A percentile compares a stretch with the other conserved stretches of the same genome.
phyloP scores from a whole-genome alignment of 768 basidiomycete species.

The Mycena latifolia region DNA sequence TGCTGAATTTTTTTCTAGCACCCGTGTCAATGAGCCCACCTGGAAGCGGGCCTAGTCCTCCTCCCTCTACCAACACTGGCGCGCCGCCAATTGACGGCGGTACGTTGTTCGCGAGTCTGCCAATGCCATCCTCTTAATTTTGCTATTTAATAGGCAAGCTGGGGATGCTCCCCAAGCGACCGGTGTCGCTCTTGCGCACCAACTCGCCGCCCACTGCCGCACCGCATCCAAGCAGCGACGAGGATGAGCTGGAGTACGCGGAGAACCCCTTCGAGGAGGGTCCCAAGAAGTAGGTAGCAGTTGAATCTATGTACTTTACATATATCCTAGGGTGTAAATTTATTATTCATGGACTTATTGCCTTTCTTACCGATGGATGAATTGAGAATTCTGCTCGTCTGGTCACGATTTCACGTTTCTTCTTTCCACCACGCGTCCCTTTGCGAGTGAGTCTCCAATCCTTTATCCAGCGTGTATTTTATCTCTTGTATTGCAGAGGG shows the following conservation, averaged over 20 bases:
- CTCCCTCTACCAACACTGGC: constrained; percentile 39
- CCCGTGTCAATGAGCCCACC: constrained; percentile 2
- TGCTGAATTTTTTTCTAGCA: not conserved
- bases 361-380: too few relatives aligned
- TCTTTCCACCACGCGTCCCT: not conserved
- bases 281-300: constrained; percentile 11
- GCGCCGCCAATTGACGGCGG: constrained; percentile 48
- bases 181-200: constrained; percentile 68
- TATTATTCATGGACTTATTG: not conserved
- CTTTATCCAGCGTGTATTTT: not conserved
- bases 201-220: constrained; percentile 37
- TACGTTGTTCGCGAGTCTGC: constrained; percentile 29
- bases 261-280: constrained; percentile 82
- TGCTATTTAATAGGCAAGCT: constrained; percentile 62
- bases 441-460: not conserved
- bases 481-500: not conserved
- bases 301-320: not conserved
- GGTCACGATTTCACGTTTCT: not conserved
- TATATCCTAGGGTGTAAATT: not conserved
- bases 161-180: constrained; percentile 79
- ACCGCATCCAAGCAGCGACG: constrained; percentile 43
- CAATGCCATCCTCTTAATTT: not conserved
- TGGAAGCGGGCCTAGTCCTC: constrained; percentile 19
- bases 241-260: constrained; percentile 76
- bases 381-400: too few relatives aligned